Percentiles rank a stretch among this genome's conserved stretches.
phyloP scores from a whole-genome alignment of 345 rosid species.

The Isatis tinctoria region DNA sequence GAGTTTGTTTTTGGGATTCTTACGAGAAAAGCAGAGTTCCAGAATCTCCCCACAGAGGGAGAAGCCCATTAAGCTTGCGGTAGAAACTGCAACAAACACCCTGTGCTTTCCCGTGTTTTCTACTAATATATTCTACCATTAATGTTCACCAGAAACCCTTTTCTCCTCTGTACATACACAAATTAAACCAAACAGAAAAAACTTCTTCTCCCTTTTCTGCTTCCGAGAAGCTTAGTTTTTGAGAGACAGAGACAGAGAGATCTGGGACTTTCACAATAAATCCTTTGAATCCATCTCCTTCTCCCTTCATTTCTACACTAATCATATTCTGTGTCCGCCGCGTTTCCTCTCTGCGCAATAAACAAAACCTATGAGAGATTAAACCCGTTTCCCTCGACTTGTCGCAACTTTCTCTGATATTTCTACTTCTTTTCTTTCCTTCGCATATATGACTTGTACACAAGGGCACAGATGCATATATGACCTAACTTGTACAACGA shows the following conservation, averaged over 20 bases:
- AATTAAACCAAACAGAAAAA: slow-evolving; percentile 13
- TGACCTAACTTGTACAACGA: slow-evolving; percentile 13
- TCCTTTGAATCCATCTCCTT: not conserved
- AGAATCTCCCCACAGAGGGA: slow-evolving; percentile 2
- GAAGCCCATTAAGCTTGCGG: not conserved
- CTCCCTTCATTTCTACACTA: not conserved
- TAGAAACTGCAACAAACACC: slow-evolving; percentile 4
- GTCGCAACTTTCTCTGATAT: too few relatives aligned
- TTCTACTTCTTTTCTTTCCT: not conserved
- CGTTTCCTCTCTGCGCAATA: not conserved
- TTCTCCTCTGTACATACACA: not conserved
- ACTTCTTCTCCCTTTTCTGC: slow-evolving; percentile 11
- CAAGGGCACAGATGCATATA: too few relatives aligned
- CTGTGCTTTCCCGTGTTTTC: not conserved
- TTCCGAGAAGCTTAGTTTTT: not conserved
- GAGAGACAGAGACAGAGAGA: not conserved
- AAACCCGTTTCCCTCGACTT: not conserved
- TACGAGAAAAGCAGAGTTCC: not conserved
- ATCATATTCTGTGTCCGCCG: not conserved
- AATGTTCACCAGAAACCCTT: slow-evolving; percentile 13
- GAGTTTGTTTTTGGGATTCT: slow-evolving; percentile 1
- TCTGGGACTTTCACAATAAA: not conserved
- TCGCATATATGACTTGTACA: too few relatives aligned
- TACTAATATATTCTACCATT: not conserved
- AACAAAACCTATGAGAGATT: not conserved